Conservation (phyloP, 106 monocot species). For the Alisma plantagoaquatica region DNA sequence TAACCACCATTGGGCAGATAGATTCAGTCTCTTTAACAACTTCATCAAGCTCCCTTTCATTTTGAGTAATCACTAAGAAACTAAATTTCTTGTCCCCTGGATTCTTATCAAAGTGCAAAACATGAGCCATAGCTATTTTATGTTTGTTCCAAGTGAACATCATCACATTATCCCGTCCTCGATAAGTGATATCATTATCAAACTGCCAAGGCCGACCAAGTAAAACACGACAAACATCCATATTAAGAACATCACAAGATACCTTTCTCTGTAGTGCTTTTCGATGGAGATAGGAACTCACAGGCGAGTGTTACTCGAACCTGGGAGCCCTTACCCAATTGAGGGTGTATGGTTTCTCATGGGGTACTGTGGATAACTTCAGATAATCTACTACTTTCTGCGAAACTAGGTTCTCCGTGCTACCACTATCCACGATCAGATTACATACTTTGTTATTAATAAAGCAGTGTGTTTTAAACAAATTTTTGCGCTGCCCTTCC, state of each 20-base stretch:
- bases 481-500: background rate
- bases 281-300: background rate
- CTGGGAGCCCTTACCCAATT: background rate
- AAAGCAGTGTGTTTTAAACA: background rate
- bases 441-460: background rate
- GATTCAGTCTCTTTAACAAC: background rate
- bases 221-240: conserved; percentile 1
- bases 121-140: background rate
- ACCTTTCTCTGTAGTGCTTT: background rate
- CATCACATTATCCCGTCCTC: no score
- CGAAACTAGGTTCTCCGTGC: background rate
- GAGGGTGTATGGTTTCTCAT: background rate
- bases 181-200: no score
- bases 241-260: background rate
- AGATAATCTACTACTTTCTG: background rate
- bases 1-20: no score
- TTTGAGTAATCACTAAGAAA: no score
- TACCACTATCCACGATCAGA: background rate
- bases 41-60: no score
- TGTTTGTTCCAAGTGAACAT: background rate
- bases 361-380: background rate
- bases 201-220: background rate
- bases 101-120: no score
- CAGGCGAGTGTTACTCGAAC: background rate
- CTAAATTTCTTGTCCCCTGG: no score